Conservation (phyloP, 805 yeast genomes). For the Cyberlindnera japonica region DNA sequence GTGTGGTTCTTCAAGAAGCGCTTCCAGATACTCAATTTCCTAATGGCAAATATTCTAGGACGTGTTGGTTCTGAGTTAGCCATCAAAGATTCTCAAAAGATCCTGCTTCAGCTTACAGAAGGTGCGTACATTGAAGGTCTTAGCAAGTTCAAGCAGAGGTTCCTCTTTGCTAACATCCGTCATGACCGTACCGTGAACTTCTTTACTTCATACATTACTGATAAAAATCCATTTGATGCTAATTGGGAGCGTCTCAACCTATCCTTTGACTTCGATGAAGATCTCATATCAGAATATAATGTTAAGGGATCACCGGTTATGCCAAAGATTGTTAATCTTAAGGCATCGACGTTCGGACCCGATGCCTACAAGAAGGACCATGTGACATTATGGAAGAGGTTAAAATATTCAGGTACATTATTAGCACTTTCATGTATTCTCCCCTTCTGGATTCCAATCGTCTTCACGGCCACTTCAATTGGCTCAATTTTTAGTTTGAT, state of each 20-base stretch:
- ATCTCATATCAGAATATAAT: slow-evolving; percentile 29
- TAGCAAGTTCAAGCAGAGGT: slow-evolving; percentile 49
- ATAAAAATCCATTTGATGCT: slow-evolving; percentile 69
- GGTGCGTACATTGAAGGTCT: slow-evolving; percentile 54
- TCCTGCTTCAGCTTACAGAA: slow-evolving; percentile 40
- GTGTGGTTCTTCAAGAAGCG: slow-evolving; percentile 43
- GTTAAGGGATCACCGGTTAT: slow-evolving; percentile 36
- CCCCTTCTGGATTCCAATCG: slow-evolving; percentile 51
- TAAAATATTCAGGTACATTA: slow-evolving; percentile 26
- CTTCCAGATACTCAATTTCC: slow-evolving; percentile 38
- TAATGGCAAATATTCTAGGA: slow-evolving; percentile 57
- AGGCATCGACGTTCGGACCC: slow-evolving; percentile 27
- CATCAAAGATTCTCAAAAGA: slow-evolving; percentile 40
- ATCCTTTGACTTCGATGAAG: slow-evolving; percentile 45
- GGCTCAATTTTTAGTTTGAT: slow-evolving; percentile 38
- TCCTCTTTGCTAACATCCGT: slow-evolving; percentile 67
- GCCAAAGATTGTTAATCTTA: slow-evolving; percentile 53
- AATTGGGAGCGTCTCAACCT: slow-evolving; percentile 39
- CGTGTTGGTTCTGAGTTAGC: slow-evolving; percentile 75
- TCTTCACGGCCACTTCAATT: slow-evolving; percentile 33
- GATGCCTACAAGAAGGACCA: slow-evolving; percentile 11
- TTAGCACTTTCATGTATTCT: slow-evolving; percentile 26
- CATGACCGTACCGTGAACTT: slow-evolving; percentile 88
- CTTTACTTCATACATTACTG: slow-evolving; percentile 74
- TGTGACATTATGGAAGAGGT: slow-evolving; percentile 13